Base-by-base conservation (phyloP, 495 filamentous ascomycete genomes). In the Podospora pseudoanserina region DNA sequence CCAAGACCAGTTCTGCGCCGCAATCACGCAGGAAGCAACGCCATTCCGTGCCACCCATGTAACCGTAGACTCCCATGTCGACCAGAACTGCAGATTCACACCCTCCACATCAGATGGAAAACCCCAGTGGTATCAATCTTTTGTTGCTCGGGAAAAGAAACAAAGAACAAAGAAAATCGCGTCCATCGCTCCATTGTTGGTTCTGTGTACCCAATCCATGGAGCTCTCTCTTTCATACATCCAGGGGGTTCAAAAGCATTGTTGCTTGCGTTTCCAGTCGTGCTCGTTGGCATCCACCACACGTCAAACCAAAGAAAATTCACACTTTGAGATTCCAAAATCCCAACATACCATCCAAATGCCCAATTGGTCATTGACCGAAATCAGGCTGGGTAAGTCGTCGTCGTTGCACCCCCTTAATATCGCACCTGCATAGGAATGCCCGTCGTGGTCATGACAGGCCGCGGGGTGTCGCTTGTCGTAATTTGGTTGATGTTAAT, bases 381-480 rank as follows among this genome's bases (percentile, higher is more conserved):
- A 16, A 27, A 20, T 18, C 9, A 30, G 57, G 28, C 59, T 16
- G 32, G 13, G 20, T 18, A 20, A 27, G 30, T 19, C 16, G 30
- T 19, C 16, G 30, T 5, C 6, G 59, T 27, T 19, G 27, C 13
- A 5, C 20, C 60, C 20, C 20, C 59, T 65, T 60, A 59, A 66
- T 26, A 70, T 0, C 16, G 53, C 64, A 63, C 20, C 56, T 68
- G 67, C 2, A 34, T 49, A 15, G 63, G 34, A 5, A 70, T 23
- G 13, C 72, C 70, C n/a, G 66, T 65, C 5, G 69, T 66, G 7
- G 56, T 7, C 69, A 73, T 59, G 18, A 73, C 70, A 13, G 76
- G 63, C 7, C 77, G 75, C 15, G 80, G 80, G 3, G 78, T 78
- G 34, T 78, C 80, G 66, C 60, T 77, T 2, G 79, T 82, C 2